Conservation (phyloP, 73 alveolate species). For the Paramecium sexaurelia region DNA sequence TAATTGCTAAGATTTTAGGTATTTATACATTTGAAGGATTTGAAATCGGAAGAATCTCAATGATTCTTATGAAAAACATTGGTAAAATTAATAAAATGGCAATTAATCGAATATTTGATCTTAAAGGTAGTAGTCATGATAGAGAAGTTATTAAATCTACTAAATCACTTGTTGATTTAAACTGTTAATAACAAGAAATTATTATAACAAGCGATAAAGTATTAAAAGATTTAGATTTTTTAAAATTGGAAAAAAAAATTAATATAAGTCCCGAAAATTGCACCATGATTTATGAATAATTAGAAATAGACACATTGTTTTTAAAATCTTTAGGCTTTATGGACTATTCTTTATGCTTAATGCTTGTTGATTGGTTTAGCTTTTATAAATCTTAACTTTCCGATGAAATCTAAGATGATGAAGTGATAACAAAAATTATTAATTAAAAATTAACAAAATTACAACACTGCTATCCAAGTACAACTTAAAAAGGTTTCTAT, state of each 20-base stretch:
- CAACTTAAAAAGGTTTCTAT: constrained; percentile 57
- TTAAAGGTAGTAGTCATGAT: constrained; percentile 90
- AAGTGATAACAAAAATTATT: not conserved
- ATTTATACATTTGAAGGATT: constrained; percentile 88
- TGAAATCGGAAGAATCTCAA: constrained; percentile 77
- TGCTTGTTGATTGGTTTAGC: constrained; percentile 38
- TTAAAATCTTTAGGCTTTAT: constrained; percentile 59
- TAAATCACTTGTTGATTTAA: constrained; percentile 16
- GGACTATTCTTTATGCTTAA: constrained; percentile 81
- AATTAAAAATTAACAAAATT: constrained; percentile 13
- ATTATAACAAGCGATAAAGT: constrained; percentile 74
- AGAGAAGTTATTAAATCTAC: constrained; percentile 78
- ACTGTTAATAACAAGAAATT: constrained; percentile 65
- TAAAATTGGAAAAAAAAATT: constrained; percentile 44
- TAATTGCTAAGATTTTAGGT: constrained; percentile 94
- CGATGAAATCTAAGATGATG: not conserved
- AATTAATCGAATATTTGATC: constrained; percentile 81
- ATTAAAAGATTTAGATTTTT: constrained; percentile 89
- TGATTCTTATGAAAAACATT: constrained; percentile 90
- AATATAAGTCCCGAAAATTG: constrained; percentile 13
- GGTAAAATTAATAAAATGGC: constrained; percentile 81
- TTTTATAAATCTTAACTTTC: not conserved
- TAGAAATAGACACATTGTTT: not conserved
- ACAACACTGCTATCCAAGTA: constrained; percentile 16
- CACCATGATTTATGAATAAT: not conserved